A percentile compares a stretch with the other conserved stretches of the same genome.
phyloP scores from a whole-genome alignment of 2,329 filamentous ascomycete species.

The Xylaria sp. region DNA sequence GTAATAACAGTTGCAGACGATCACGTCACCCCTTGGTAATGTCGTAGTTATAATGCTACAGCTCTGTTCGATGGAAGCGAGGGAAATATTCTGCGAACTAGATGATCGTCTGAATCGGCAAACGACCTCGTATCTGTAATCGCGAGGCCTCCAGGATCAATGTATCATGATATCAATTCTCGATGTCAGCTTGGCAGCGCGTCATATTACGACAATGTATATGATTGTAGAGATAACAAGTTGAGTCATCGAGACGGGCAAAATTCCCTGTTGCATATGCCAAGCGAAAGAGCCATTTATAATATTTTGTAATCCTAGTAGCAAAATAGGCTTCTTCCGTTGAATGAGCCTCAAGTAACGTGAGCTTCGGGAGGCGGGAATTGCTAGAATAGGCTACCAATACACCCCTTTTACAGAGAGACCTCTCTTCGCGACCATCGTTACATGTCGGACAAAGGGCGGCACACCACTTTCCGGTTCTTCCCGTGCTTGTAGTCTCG shows the following conservation, averaged over 20 bases:
- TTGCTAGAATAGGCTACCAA: slow-evolving; percentile 10
- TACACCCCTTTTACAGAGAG: not conserved
- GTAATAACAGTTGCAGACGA: no score
- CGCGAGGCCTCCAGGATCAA: slow-evolving; percentile 12
- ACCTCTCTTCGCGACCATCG: not conserved
- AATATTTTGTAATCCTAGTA: not conserved
- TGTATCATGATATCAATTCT: slow-evolving; percentile 2
- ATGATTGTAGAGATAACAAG: not conserved
- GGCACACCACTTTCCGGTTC: not conserved
- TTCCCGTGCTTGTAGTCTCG: not conserved
- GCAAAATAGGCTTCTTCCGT: not conserved
- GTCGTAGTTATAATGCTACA: no score
- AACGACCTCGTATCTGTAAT: not conserved
- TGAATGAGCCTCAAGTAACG: not conserved
- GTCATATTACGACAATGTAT: slow-evolving; percentile 4
- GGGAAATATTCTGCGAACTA: not conserved
- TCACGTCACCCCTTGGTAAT: no score
- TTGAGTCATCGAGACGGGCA: not conserved
- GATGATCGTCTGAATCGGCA: not conserved
- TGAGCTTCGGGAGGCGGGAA: not conserved
- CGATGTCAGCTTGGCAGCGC: slow-evolving; percentile 20
- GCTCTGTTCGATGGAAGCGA: not conserved
- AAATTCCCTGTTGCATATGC: slow-evolving; percentile 17
- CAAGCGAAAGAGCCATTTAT: slow-evolving; percentile 13
- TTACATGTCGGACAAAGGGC: slow-evolving; percentile 17